Percentiles rank a stretch among this genome's conserved stretches.
Conservation (phyloP, 495 filamentous ascomycete species). For the Achaetomiella virescens region DNA sequence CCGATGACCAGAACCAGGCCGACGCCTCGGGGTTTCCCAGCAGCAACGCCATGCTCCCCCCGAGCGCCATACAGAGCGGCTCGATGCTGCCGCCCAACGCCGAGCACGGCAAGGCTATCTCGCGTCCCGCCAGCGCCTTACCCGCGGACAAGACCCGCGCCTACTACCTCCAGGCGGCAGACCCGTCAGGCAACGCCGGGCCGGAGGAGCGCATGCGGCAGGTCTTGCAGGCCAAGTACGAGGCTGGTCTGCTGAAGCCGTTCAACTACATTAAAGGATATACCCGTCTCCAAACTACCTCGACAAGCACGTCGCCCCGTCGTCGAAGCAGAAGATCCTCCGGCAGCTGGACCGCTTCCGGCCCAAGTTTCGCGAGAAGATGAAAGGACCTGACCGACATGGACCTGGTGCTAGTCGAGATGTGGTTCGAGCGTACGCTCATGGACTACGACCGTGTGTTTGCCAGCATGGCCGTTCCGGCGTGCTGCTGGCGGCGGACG, state of each 20-base stretch:
- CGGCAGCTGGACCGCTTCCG: constrained; percentile 87
- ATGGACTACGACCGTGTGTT: constrained; percentile 99
- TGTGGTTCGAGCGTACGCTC: constrained; percentile 94
- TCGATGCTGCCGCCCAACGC: constrained; percentile 41
- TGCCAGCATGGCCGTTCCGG: constrained; percentile 96
- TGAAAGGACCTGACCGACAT: constrained; percentile 85
- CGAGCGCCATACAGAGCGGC: constrained; percentile 32
- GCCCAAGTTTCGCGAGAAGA: constrained; percentile 92
- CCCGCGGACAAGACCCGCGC: constrained; percentile 80
- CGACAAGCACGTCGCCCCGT: constrained; percentile 72
- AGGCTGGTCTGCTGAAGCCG: constrained; percentile 86
- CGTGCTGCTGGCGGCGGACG: constrained; percentile 94
- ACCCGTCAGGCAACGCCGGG: constrained; percentile 83
- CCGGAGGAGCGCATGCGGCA: constrained; percentile 95
- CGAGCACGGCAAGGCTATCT: constrained; percentile 50
- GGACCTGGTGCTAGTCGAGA: constrained; percentile 87
- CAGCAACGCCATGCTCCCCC: constrained; percentile 37
- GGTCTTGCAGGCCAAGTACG: constrained; percentile 88
- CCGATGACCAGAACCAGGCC: constrained; percentile 48
- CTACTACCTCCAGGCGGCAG: constrained; percentile 95
- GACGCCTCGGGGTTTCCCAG: constrained; percentile 28
- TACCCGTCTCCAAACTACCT: constrained; percentile 83
- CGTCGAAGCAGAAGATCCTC: constrained; percentile 79
- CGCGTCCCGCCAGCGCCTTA: constrained; percentile 52
- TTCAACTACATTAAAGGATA: constrained; percentile 99